Base-by-base conservation (phyloP, 2,329 filamentous ascomycete species). In the Lecanicillium sp. region DNA sequence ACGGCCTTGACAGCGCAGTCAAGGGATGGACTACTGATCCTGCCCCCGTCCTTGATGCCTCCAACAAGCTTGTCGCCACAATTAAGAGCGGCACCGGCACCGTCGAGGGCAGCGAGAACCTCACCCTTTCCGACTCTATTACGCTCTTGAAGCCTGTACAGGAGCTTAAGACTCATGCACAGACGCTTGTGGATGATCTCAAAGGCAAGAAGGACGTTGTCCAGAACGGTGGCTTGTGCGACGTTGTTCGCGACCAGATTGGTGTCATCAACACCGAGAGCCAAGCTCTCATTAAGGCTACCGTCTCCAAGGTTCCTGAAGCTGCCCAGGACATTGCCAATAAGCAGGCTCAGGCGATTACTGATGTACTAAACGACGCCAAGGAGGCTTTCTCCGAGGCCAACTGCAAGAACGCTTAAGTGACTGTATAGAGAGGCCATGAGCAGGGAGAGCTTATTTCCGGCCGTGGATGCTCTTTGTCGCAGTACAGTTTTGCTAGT, bases 181-280 rank as follows among this genome's bases (percentile, higher is more conserved):
- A 39, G 41, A 36, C 38, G 37, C 49, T 54, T 7, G 38, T 44
- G 39, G 30, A 38, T 17, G 47, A 53, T 39, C 45, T 55, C 34
- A 38, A 33, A 13, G 33, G 18, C 11, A 36, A 29, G 20, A 41
- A 36, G 33, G 33, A 36, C 2, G 4, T n/a, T n/a, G 15, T 36
- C 13, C 15, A 25, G 33, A 17, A 52, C 42, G 49, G 49, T 37
- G 44, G 44, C 39, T 47, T 51, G 6, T 54, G 51, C 44, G 40
- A 41, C 20, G 34, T 51, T 35, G 42, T 52, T 28, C 42, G 44
- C 13, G 17, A 22, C 10, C 33, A 20, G 33, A 18, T 35, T 29
- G 17, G n/a, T 27, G 11, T 14, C 32, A 40, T 40, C 10, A 4
- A 27, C 27, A 32, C 17, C 25, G 25, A 36, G 27, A 36, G 38